Conservation (phyloP, 805 yeast species). For the Cyberlindnera amylophila region DNA sequence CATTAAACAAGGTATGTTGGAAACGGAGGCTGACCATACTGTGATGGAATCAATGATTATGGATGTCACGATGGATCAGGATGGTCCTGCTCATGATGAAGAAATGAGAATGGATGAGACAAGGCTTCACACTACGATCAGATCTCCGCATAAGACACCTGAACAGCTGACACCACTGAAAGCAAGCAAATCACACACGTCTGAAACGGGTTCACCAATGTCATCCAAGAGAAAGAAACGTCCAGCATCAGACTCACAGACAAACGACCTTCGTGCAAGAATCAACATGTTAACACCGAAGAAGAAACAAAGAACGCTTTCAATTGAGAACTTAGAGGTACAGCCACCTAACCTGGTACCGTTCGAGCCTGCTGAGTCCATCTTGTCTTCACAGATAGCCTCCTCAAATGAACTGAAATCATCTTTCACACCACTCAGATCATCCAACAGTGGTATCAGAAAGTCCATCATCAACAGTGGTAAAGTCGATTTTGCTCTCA, state of each 20-base stretch:
- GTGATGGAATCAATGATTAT: neutral
- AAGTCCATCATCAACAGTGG: constrained; percentile 16
- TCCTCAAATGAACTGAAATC: constrained; percentile 18
- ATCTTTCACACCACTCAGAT: constrained; percentile 26
- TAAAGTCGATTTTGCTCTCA: constrained; percentile 15
- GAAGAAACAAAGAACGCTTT: constrained; percentile 16
- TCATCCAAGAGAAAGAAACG: constrained; percentile 22
- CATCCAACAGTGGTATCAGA: constrained; percentile 11
- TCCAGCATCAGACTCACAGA: constrained; percentile 6
- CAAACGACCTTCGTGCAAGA: constrained; percentile 21
- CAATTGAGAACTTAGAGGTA: neutral
- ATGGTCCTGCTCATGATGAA: neutral
- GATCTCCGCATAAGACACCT: neutral
- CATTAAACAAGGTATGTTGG: neutral
- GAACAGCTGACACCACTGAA: constrained; percentile 23
- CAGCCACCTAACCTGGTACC: neutral
- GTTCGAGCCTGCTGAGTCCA: neutral
- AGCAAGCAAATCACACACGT: constrained; percentile 26
- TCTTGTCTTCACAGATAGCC: constrained; percentile 5
- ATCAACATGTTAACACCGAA: constrained; percentile 27
- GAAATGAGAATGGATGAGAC: constrained; percentile 21
- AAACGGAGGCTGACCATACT: neutral
- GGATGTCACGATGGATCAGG: constrained; percentile 12
- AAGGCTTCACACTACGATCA: constrained; percentile 2
- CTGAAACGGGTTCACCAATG: constrained; percentile 29